Evolutionary conservation across 2,329 filamentous ascomycete genomes (phyloP).

Genomic region (Phaeosphaeria sp.): DNA sequence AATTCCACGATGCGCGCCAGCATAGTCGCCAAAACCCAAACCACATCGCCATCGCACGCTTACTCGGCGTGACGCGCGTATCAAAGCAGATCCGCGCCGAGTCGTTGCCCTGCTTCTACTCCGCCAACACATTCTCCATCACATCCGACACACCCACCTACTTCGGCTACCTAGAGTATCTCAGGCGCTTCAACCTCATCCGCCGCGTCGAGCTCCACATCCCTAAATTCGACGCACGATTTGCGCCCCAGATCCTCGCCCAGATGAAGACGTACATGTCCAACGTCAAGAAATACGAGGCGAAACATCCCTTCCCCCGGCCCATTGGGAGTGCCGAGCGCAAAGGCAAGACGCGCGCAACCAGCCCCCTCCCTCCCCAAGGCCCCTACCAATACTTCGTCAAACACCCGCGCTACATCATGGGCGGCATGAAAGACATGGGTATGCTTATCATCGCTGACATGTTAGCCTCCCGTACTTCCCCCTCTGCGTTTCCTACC

Average conservation of each 20-base stretch:
- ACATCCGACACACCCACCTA: conserved; percentile 23
- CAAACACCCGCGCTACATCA: not conserved
- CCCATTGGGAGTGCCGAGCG: not conserved
- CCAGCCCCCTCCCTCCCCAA: not conserved
- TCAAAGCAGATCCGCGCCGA: conserved; percentile 25
- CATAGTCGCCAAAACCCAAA: not conserved
- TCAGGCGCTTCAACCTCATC: conserved; percentile 27
- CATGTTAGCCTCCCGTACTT: not conserved
- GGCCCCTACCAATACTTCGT: not conserved
- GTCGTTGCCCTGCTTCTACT: conserved; percentile 27
- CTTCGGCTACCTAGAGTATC: conserved; percentile 21
- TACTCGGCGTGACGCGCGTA: conserved; percentile 15
- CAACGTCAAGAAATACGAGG: conserved; percentile 6
- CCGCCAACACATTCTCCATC: conserved; percentile 23
- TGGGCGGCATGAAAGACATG: not conserved
- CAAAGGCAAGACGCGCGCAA: not conserved
- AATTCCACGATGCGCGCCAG: conserved; percentile 26
- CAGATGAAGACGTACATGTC: conserved; percentile 17
- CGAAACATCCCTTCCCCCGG: not conserved
- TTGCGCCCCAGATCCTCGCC: conserved; percentile 6
- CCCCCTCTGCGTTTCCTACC: conserved; percentile 1
- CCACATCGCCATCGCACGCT: conserved; percentile 9
- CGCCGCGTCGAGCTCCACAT: conserved; percentile 19
- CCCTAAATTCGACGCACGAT: conserved; percentile 1
- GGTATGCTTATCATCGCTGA: not conserved